Evolutionary conservation across 1,139 yeast genomes (phyloP).

Genomic region (Geotrichum cucujoidarum): DNA sequence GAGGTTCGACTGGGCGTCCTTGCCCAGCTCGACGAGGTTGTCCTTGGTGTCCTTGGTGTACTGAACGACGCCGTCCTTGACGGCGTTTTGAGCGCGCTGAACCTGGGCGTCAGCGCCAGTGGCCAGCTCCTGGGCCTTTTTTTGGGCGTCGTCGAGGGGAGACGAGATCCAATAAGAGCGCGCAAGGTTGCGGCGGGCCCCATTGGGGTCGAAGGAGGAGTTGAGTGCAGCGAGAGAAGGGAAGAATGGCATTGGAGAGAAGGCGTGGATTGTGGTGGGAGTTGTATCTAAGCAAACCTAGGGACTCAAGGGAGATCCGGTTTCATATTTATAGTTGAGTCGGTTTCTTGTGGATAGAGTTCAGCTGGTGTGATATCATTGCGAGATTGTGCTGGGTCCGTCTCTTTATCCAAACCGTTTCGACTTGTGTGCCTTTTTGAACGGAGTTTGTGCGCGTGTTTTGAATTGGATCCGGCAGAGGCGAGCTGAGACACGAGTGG

Average conservation of each 20-base stretch:
- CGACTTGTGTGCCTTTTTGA: too few species aligned
- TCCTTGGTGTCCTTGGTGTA: neutral
- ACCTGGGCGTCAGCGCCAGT: neutral
- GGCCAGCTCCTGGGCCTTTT: slow-evolving; percentile 3
- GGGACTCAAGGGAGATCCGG: neutral
- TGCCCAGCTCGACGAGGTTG: neutral
- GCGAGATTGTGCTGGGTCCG: too few species aligned
- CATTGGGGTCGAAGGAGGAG: slow-evolving; percentile 5
- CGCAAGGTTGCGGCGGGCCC: neutral
- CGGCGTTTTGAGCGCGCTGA: slow-evolving; percentile 1
- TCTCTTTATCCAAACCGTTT: too few species aligned
- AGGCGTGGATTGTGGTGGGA: slow-evolving; percentile 7
- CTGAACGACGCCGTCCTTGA: neutral
- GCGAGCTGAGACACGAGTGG: too few species aligned
- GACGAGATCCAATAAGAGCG: slow-evolving; percentile 11
- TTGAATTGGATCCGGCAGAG: too few species aligned
- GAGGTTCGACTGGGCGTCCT: neutral
- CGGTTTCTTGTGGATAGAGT: too few species aligned
- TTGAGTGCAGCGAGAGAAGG: slow-evolving; percentile 4
- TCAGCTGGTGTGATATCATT: too few species aligned
- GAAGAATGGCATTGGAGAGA: slow-evolving; percentile 10
- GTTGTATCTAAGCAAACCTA: slow-evolving; percentile 7
- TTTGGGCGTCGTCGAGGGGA: slow-evolving; percentile 10
- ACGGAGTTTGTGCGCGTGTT: too few species aligned
- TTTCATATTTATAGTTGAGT: too few species aligned